These are phyloP conservation scores for Inosperma sp. DNA, from an alignment of 768 basidiomycete genomes.

Conservation along the genomic window DNA sequence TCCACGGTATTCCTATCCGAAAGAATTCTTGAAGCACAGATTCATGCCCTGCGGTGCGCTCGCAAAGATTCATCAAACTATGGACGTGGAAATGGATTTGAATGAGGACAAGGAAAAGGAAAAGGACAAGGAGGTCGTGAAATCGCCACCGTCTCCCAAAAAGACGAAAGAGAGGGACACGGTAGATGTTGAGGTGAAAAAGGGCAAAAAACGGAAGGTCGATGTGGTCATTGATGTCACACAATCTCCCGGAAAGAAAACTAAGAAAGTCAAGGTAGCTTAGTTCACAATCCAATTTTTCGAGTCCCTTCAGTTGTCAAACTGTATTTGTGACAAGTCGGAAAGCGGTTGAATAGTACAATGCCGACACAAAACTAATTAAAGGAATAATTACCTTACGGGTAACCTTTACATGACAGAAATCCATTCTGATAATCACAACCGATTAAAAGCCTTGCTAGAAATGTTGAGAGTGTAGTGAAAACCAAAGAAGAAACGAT, in stretches of 20 bases:
- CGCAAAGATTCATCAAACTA: slow-evolving; percentile 19
- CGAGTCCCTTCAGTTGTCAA: neutral
- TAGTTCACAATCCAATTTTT: neutral
- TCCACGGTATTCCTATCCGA: slow-evolving; percentile 53
- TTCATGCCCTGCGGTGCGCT: slow-evolving; percentile 62
- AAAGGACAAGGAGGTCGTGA: neutral
- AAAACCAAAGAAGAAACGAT: neutral
- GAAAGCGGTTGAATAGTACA: too few species aligned
- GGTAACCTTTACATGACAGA: too few species aligned
- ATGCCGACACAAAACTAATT: too few species aligned
- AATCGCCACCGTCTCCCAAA: too few species aligned
- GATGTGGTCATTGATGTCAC: neutral
- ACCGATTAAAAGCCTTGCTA: too few species aligned
- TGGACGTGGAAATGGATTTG: slow-evolving; percentile 20
- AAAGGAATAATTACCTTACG: too few species aligned
- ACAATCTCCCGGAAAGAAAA: neutral
- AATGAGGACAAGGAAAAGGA: slow-evolving; percentile 5
- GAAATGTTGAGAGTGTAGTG: neutral
- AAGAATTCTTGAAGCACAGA: slow-evolving; percentile 55
- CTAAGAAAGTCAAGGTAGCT: neutral
- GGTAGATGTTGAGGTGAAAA: slow-evolving; percentile 4
- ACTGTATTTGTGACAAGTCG: too few species aligned
- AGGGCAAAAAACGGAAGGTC: slow-evolving; percentile 11
- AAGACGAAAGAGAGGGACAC: slow-evolving; percentile 15
- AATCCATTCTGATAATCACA: too few species aligned